Evolutionary conservation across 73 alveolate genomes (phyloP).

Genomic region (Paramecium pentaurelia): DNA sequence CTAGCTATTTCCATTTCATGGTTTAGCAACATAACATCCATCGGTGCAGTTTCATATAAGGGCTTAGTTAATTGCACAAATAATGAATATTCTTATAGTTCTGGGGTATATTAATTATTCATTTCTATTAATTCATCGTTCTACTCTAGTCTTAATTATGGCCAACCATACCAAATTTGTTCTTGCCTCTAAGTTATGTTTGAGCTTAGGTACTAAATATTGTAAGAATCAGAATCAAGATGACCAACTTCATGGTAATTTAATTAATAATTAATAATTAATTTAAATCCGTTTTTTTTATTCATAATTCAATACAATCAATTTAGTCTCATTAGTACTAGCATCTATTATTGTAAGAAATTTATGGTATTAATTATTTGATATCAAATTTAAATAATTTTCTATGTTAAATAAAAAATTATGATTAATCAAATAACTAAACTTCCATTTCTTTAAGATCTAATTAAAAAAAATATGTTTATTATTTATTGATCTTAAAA

Average conservation of each 20-base stretch:
- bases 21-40: not conserved
- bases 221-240: not conserved
- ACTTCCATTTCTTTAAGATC: not conserved
- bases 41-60: not conserved
- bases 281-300: not conserved
- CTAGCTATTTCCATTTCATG: slow-evolving; percentile 26
- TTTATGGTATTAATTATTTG: too few species aligned
- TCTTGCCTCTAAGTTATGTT: not conserved
- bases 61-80: not conserved
- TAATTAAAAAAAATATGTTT: too few species aligned
- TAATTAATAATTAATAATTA: slow-evolving; percentile 7
- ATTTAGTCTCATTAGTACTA: not conserved
- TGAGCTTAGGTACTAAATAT: not conserved
- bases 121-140: not conserved
- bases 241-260: slow-evolving; percentile 28
- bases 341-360: not conserved
- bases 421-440: not conserved
- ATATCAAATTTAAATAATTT: too few species aligned
- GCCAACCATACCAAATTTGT: slow-evolving; percentile 11
- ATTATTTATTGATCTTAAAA: too few species aligned
- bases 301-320: not conserved
- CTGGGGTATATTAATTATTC: not conserved
- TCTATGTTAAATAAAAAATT: too few species aligned
- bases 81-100: not conserved
- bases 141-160: not conserved